Percentiles rank a stretch among this genome's conserved stretches.
These are phyloP conservation scores for Chrysanthemum lavandulifolium DNA, from an alignment of 129 eudicot species.

Conservation along the genomic window DNA sequence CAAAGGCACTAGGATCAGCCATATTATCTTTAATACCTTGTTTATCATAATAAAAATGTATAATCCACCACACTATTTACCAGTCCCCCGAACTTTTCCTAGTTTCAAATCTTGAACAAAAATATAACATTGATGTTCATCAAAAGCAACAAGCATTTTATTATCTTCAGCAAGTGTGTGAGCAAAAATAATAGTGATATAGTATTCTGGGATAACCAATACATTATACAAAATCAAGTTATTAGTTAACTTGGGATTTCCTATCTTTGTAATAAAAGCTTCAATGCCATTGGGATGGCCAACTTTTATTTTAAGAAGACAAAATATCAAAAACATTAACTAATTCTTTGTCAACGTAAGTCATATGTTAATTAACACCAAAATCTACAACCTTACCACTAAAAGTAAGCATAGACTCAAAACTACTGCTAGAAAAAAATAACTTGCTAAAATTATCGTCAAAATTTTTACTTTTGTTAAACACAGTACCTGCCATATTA, in stretches of 20 bases:
- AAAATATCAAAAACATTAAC: not conserved
- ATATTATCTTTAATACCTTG: not conserved
- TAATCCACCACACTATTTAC: not conserved
- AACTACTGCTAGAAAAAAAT: too few relatives aligned
- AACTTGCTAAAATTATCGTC: too few relatives aligned
- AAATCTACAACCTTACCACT: not conserved
- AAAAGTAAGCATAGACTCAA: too few relatives aligned
- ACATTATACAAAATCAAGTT: not conserved
- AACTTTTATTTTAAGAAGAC: not conserved
- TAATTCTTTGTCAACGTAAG: not conserved
- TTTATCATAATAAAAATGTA: not conserved
- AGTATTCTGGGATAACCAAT: not conserved
- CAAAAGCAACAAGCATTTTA: not conserved
- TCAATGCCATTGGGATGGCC: not conserved
- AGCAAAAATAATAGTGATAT: not conserved
- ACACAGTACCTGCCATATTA: too few relatives aligned
- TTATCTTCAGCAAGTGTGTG: not conserved
- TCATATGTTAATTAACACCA: not conserved
- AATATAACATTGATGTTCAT: not conserved
- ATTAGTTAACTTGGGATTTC: not conserved
- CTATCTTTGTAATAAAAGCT: not conserved
- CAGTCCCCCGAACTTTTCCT: not conserved
- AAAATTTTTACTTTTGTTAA: too few relatives aligned
- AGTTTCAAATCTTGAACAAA: not conserved
- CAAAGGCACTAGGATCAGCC: not conserved